Conservation (phyloP, 1,284 basidiomycete species). For the Puccinia novopanici region DNA sequence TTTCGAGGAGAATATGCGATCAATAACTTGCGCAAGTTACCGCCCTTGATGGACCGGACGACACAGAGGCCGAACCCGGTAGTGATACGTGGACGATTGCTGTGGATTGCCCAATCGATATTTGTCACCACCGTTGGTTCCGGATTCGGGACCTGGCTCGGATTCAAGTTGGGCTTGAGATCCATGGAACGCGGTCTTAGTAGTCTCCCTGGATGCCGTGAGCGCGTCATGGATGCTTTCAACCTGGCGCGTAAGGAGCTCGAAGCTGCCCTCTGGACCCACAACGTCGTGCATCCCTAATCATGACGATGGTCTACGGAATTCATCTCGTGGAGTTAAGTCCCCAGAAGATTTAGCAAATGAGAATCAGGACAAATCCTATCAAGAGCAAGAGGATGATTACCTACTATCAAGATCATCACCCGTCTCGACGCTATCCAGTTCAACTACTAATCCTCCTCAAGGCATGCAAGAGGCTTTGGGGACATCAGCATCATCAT, state of each 20-base stretch:
- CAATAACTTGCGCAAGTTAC: not conserved
- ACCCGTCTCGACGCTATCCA: not conserved
- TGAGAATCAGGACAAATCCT: too few species aligned
- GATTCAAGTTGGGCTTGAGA: constrained; percentile 30
- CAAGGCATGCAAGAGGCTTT: not conserved
- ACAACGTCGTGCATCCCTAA: not conserved
- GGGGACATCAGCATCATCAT: not conserved
- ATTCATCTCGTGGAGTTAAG: not conserved
- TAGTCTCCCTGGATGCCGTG: constrained; percentile 12
- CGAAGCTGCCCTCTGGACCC: not conserved
- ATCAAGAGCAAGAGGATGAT: not conserved
- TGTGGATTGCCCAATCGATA: constrained; percentile 35
- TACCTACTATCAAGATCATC: not conserved
- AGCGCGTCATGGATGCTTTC: constrained; percentile 6
- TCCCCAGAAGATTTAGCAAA: not conserved
- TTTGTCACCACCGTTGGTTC: constrained; percentile 28
- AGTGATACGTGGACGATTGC: constrained; percentile 10
- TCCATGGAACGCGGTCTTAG: constrained; percentile 1
- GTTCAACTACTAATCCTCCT: not conserved
- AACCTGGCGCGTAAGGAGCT: constrained; percentile 19
- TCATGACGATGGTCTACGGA: not conserved
- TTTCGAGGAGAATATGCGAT: constrained; percentile 29
- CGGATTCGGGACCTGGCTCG: constrained; percentile 39
- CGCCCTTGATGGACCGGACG: constrained; percentile 12
- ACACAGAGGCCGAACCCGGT: constrained; percentile 14